Evolutionary conservation across 306 rosid genomes (phyloP), one percentile per base, ranked within the genome.

Genomic region (Medicago lupulina): DNA sequence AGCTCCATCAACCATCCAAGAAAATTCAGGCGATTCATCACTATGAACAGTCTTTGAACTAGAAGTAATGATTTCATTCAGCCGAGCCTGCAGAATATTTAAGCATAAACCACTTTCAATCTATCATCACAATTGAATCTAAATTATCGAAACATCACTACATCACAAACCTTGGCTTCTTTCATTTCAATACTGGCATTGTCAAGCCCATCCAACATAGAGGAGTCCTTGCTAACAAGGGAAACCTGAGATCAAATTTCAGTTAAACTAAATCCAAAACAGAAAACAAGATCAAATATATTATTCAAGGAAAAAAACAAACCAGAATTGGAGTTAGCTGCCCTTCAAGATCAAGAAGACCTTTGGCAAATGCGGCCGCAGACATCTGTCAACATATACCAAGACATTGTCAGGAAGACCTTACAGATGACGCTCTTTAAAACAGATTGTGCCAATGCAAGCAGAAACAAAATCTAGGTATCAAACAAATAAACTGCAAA

Each of bases 141-240:
- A 75, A 49, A 39, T 36, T 60, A 40, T 8, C 21, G 7, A 6
- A 50, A 58, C 3, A 71, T 46, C 77, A 66, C 84, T 39, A 58
- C 3, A 71, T 46, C 77, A 66, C 84, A 60, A 67, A 84, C 98
- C 98, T 94, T 94, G 38, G 97, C 96, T 87, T 90, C 96, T 65
- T 91, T 86, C 97, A 94, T 94, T 89, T 94, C 98, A 68, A 73
- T 85, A 86, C 98, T 94, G 80, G 98, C 98, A 82, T 94, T 94
- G 82, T 94, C 98, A 81, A 94, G 98, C 79, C 98, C 97, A 17
- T 94, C 98, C 96, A 94, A 78, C 98, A 94, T 94, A 77, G 98
- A 94, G 51, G 98, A 94, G 85, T 94, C 98, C 83, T 94, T 91
- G 86, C 98, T 94, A 66, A 94, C 98, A 79, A 94, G 97, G 25